phyloP scores from a whole-genome alignment of 352 stramenopile species.

The Achlya hypogyna region DNA sequence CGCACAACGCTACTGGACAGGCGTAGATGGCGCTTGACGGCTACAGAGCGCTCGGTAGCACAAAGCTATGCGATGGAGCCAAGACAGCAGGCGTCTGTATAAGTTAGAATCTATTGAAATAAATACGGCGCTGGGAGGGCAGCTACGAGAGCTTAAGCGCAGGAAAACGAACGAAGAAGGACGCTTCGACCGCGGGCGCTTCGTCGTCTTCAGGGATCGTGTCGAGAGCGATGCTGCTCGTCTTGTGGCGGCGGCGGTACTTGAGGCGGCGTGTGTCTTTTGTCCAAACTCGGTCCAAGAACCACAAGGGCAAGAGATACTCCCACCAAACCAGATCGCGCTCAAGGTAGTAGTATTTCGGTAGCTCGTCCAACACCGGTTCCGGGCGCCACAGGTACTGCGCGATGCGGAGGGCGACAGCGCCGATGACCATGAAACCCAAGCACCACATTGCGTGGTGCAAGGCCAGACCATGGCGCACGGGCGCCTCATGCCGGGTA shows the following conservation, averaged over 20 bases:
- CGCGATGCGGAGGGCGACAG: background rate
- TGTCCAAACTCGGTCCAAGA: background rate
- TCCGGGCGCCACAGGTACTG: background rate
- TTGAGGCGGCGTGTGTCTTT: background rate
- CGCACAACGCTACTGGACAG: no score
- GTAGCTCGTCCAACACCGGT: background rate
- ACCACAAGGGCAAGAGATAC: background rate
- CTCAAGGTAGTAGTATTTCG: background rate
- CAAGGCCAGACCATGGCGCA: background rate
- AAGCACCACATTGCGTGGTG: background rate
- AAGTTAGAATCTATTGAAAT: no score
- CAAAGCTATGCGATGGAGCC: no score
- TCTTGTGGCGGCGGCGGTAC: background rate
- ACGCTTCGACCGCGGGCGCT: background rate
- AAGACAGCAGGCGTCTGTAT: no score
- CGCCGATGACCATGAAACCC: background rate
- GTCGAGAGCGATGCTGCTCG: background rate
- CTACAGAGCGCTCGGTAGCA: no score
- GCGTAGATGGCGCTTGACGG: no score
- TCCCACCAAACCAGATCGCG: background rate
- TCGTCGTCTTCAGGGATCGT: background rate
- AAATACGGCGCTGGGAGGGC: no score
- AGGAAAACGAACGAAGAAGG: background rate
- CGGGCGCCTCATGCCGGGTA: background rate
- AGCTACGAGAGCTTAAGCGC: background rate